A percentile compares a stretch with the other conserved stretches of the same genome.
These are phyloP conservation scores for Colletotrichum phormii DNA, from an alignment of 2,329 filamentous ascomycete species.

Conservation along the genomic window DNA sequence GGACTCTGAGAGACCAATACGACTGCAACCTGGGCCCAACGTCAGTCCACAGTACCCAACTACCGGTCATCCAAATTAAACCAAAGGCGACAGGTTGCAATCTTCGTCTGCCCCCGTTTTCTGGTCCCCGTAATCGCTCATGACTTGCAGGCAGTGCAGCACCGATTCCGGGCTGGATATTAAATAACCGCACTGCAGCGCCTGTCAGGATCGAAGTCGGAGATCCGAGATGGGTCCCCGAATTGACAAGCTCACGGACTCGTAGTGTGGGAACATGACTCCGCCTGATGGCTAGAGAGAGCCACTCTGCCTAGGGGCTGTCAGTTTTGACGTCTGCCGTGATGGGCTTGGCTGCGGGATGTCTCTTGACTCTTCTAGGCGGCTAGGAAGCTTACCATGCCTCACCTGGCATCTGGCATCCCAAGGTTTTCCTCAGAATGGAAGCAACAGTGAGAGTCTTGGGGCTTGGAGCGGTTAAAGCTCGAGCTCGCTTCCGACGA, in stretches of 20 bases:
- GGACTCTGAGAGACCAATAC: not conserved
- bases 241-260: not conserved
- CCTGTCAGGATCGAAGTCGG: constrained; percentile 10
- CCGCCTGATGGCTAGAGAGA: constrained; percentile 12
- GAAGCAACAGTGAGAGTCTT: not conserved
- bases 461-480: not conserved
- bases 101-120: not conserved
- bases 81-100: constrained; percentile 5
- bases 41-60: not conserved
- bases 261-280: constrained; percentile 10
- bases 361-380: not conserved
- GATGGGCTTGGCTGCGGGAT: constrained; percentile 5
- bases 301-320: not conserved
- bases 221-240: constrained; percentile 17
- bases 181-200: constrained; percentile 2
- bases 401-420: not conserved
- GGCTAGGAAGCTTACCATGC: constrained; percentile 4
- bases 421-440: not conserved
- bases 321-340: not conserved
- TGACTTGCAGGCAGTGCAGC: constrained; percentile 26
- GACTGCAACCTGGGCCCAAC: not conserved
- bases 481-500: constrained; percentile 14
- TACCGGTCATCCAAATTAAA: constrained; percentile 11
- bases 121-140: constrained; percentile 8
- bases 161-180: constrained; percentile 17